These are phyloP conservation scores for Tylopilus microsporus DNA, from an alignment of 1,284 basidiomycete genomes.

Conservation along the genomic window DNA sequence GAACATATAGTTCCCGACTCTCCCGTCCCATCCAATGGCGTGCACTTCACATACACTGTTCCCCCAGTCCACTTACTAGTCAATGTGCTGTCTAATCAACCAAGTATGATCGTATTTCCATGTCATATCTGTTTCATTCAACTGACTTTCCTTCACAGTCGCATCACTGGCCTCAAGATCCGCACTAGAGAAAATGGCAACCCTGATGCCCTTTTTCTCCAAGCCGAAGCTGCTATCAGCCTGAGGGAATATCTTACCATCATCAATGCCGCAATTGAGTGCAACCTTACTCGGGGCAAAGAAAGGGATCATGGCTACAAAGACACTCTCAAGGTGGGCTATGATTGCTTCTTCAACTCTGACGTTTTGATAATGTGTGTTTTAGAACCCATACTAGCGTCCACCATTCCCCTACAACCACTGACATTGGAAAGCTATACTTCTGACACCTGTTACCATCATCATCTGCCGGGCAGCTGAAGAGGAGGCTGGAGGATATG, in stretches of 20 bases:
- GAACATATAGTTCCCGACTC: no score
- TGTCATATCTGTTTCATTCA: not conserved
- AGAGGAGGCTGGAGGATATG: constrained; percentile 28
- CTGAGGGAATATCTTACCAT: constrained; percentile 63
- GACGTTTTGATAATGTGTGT: not conserved
- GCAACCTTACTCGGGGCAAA: constrained; percentile 60
- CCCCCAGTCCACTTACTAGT: no score
- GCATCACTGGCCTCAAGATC: constrained; percentile 49
- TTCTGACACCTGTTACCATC: constrained; percentile 36
- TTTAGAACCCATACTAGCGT: constrained; percentile 60
- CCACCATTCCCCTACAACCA: constrained; percentile 45
- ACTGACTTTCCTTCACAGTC: constrained; percentile 30
- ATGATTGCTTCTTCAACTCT: not conserved
- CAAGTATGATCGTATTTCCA: constrained; percentile 33
- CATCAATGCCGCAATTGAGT: constrained; percentile 66
- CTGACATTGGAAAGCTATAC: constrained; percentile 60
- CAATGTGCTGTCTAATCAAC: constrained; percentile 25
- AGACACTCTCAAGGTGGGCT: constrained; percentile 71
- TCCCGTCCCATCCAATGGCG: no score
- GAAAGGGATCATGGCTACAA: constrained; percentile 82
- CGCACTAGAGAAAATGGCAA: constrained; percentile 41
- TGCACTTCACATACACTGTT: no score
- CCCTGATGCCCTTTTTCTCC: constrained; percentile 38
- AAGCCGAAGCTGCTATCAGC: constrained; percentile 47
- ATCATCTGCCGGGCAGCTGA: constrained; percentile 33